These are phyloP conservation scores for Vachellia collinsii DNA, from an alignment of 306 rosid species.

Conservation along the genomic window DNA sequence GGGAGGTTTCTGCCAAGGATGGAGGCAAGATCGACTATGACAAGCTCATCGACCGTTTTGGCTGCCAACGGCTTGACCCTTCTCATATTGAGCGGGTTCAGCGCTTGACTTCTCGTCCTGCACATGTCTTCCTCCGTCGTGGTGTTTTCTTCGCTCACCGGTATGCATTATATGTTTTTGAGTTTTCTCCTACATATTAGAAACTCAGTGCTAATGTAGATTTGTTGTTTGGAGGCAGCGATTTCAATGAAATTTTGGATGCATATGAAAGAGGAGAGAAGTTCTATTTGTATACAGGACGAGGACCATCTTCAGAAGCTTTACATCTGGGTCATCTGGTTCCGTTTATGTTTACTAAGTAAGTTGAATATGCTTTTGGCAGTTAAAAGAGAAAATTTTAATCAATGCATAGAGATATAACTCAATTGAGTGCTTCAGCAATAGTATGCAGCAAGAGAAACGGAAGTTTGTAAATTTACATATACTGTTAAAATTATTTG, in stretches of 20 bases:
- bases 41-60: slow-evolving; percentile 90
- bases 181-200: not conserved
- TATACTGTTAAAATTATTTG: not conserved
- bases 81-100: slow-evolving; percentile 63
- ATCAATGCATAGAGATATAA: not conserved
- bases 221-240: slow-evolving; percentile 45
- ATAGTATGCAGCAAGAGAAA: not conserved
- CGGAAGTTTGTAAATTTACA: not conserved
- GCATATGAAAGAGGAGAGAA: slow-evolving; percentile 76
- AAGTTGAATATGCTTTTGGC: not conserved
- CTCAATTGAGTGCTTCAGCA: not conserved
- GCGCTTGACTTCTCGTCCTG: slow-evolving; percentile 68
- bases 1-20: slow-evolving; percentile 80
- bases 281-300: slow-evolving; percentile 87
- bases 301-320: slow-evolving; percentile 95
- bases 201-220: not conserved
- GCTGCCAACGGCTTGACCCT: slow-evolving; percentile 75
- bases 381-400: not conserved
- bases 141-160: slow-evolving; percentile 96
- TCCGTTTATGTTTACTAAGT: slow-evolving; percentile 96
- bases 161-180: slow-evolving; percentile 10
- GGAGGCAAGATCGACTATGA: slow-evolving; percentile 88
- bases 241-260: slow-evolving; percentile 73
- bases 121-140: slow-evolving; percentile 92
- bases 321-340: slow-evolving; percentile 91